Evolutionary conservation across 139 green algal species (phyloP), one percentile per base, ranked within the genome.

Genomic region (Tetraselmis striata): DNA sequence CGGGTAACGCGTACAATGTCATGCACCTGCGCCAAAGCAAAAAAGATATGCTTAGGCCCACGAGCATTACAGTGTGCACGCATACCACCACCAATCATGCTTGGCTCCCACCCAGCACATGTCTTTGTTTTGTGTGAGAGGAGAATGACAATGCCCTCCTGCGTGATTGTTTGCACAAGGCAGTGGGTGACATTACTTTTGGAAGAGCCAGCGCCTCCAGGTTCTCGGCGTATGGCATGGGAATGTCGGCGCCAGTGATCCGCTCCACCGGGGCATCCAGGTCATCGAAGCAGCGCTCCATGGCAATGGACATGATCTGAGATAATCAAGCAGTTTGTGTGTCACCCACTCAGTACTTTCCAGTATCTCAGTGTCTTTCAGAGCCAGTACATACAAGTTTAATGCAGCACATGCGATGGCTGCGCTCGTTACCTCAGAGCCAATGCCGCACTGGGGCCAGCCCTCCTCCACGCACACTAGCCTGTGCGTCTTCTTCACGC

Each of bases 221-320:
- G 88, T 98, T 96, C 1, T 89, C 88, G 2, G 97, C 96, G 78
- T 99, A 99, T 0, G 97, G 96, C 93, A 98, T 99, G 32, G 97
- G 97, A 28, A 99, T 84, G 75, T 96, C 92, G 0, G 84, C 91
- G 81, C 94, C 94, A 29, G 95, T 95, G 1, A 99, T 90, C 2
- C 97, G 86, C 84, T 98, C 92, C 2, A 96, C 90, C 1, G 97
- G 94, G 1, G 95, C 95, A 81, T 99, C 97, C 29, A 99, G 93
- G 75, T 99, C 94, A 81, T 99, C 97, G 88, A 99, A 99, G 31
- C 84, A 92, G 30, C 96, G 88, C 89, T 99, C 97, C 87, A 94
- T 93, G 23, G 95, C 91, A 31, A 95, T 81, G 1, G 94, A 89
- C 2, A 90, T 85, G 79, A 98, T 94, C 90, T 98, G 86, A 79